Evolutionary conservation across 495 filamentous ascomycete genomes (phyloP), one percentile per base, ranked within the genome.

Genomic region (Penicillium odoratum): DNA sequence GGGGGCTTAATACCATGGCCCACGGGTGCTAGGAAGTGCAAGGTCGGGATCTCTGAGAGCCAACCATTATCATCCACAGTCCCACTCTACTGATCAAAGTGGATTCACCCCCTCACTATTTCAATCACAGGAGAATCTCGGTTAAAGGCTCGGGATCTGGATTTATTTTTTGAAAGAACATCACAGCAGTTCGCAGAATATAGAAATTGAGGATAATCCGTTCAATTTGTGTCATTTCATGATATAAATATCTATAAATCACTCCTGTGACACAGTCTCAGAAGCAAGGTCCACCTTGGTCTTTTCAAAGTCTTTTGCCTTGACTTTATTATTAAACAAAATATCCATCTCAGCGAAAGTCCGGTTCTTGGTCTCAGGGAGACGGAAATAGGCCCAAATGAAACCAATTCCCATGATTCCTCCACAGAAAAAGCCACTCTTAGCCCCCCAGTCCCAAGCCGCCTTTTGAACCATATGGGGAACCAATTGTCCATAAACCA

Each of bases 401-500:
- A 73, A 58, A 13, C 67, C 70, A 7, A 77, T 30, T 1, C 68
- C 33, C 6, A 78, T 79, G 4, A 85, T 60, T 0, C 83, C 85
- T 13, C 81, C 85, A 64, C 84, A 90, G 67, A 89, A 84, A 61
- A 89, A 90, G 0, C 85, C 87, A 0, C 86, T 71, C 64, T 90
- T 88, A 1, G 85, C 85, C 46, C 80, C 76, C 74, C 86, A 74
- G 56, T 89, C 81, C 21, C 78, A 85, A 29, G 84, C 73, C 46
- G 86, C 80, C 1, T 84, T 83, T 55, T 88, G 88, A 48, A 89
- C 78, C 79, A 87, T 81, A 57, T 88, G 87, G 1, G 85, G 85
- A 49, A 87, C 85, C 0, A 81, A 81, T 7, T 89, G 77, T 5
- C 82, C 85, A 73, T 85, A 85, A 13, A 79, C 71, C 42, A 87